Conservation (phyloP, 345 rosid species). For the Hirschfeldia incana region DNA sequence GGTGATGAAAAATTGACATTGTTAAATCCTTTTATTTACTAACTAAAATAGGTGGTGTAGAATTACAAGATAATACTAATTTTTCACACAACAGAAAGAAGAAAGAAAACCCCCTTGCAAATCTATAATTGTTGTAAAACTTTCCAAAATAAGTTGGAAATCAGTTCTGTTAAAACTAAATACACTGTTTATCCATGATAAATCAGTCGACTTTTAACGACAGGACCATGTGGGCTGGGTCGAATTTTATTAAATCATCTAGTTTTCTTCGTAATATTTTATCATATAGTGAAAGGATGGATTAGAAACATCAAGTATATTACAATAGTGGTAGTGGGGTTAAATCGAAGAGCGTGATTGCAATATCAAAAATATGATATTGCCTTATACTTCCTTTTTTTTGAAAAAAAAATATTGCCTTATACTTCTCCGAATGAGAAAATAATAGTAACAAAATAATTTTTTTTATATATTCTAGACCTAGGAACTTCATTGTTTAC, state of each 20-base stretch:
- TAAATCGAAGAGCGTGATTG: constrained; percentile 25
- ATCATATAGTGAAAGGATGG: constrained; percentile 14
- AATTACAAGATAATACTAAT: background rate
- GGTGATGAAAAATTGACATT: background rate
- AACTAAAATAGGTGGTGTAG: background rate
- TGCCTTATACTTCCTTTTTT: background rate
- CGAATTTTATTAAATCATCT: constrained; percentile 12
- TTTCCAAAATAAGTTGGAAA: background rate
- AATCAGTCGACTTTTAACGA: constrained; percentile 4
- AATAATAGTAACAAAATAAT: background rate
- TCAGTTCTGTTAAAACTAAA: background rate
- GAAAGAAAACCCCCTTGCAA: background rate
- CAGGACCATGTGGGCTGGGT: constrained; percentile 33
- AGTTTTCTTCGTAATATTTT: background rate
- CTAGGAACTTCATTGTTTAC: constrained; percentile 3
- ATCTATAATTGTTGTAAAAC: background rate
- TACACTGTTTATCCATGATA: background rate
- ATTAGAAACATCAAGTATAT: background rate
- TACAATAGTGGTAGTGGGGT: constrained; percentile 20
- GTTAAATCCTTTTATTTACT: background rate
- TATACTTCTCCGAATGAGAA: background rate
- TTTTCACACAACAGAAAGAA: background rate
- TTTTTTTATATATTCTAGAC: background rate
- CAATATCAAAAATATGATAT: background rate
- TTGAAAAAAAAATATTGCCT: background rate